Base-by-base conservation (phyloP, 805 yeast species). In the Henningerozyma blattae region DNA sequence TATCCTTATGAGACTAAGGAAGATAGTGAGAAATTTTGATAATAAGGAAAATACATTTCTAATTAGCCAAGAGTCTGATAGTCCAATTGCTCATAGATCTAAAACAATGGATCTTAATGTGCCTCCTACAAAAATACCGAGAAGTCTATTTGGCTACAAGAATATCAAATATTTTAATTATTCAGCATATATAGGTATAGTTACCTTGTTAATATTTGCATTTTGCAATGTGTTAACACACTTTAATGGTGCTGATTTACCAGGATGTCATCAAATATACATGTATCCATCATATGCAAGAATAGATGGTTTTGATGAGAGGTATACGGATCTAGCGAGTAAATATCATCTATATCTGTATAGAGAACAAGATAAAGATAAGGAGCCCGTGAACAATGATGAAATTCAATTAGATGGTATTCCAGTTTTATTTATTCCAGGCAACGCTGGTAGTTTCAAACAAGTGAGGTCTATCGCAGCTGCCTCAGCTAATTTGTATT, bases 381-480 rank as follows among this genome's bases (percentile, higher is more conserved):
- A 50, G 3, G 51, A 67, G 4, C 89, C 94, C 0, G 50, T 48
- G 38, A 55, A 39, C 38, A 47, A 41, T 35, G 58, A 48, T 43
- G 58, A 38, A 34, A 52, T 56, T 16, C 59, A 67, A 20, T 43
- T 70, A 15, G 67, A 64, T 35, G 97, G 97, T 0, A 69, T 82
- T 1, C 99, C 99, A 0, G 86, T 85, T 1, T 60, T 91, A 13
- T 91, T 91, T 55, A 80, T 93, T 27, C 98, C 98, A 1, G 99
- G 99, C 1, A 91, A 93, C 52, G 98, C 98, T 0, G 99, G 99
- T 1, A 78, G 93, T 36, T 86, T 74, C 54, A 72, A 75, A 43
- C 99, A 91, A 56, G 94, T 73, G 8, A 64, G 98, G 34, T 83
- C 95, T 1, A 70, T 89, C n/a, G 97, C 96, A 1, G 76, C 96